These are phyloP conservation scores for Geosmithia putterillii DNA, from an alignment of 2,329 filamentous ascomycete species.

Conservation along the genomic window DNA sequence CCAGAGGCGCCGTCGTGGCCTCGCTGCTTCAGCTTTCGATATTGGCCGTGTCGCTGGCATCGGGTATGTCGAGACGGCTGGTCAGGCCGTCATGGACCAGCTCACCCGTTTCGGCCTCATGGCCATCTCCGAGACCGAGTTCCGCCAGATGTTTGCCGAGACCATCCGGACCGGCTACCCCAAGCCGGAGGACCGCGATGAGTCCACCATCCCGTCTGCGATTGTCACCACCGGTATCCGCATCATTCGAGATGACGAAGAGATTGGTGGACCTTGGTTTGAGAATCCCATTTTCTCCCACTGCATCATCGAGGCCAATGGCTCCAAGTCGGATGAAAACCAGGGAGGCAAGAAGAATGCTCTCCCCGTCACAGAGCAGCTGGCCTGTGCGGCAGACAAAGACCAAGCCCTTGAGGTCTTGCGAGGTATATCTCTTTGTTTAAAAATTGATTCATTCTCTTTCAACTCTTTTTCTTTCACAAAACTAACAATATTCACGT, in stretches of 20 bases:
- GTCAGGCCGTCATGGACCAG: conserved; percentile 4
- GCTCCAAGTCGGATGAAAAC: neutral
- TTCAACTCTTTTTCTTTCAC: neutral
- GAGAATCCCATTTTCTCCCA: neutral
- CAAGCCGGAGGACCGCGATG: neutral
- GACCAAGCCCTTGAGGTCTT: neutral
- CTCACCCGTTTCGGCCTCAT: conserved; percentile 9
- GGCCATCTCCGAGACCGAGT: conserved; percentile 14
- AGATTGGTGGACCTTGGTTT: neutral
- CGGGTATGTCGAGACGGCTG: conserved; percentile 22
- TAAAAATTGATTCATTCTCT: neutral
- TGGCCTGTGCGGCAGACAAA: neutral
- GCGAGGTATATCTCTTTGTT: neutral
- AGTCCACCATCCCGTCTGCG: neutral
- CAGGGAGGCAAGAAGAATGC: neutral
- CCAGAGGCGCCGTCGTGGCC: conserved; percentile 17
- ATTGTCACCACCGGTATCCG: neutral
- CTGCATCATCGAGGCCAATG: neutral
- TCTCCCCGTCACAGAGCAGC: neutral
- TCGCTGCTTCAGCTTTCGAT: conserved; percentile 25
- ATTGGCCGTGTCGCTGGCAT: conserved; percentile 23
- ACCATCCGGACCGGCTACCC: conserved; percentile 9
- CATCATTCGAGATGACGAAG: neutral
- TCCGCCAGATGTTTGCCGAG: conserved; percentile 16
- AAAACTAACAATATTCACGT: neutral